These are phyloP conservation scores for Alternaria consortialis DNA, from an alignment of 2,329 filamentous ascomycete genomes.

Conservation along the genomic window DNA sequence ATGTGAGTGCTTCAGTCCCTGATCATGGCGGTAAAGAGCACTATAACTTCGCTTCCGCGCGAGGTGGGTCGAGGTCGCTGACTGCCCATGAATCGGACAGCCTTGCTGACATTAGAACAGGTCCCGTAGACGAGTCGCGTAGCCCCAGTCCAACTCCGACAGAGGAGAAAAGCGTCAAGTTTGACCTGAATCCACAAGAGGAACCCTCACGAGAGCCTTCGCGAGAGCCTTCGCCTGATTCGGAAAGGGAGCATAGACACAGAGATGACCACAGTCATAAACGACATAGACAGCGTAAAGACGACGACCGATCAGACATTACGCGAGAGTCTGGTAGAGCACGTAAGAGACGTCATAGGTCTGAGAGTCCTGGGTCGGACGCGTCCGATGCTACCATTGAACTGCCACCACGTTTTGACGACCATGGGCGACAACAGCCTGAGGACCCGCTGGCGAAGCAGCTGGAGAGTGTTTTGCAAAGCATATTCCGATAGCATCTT, in stretches of 20 bases:
- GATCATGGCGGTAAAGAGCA: conserved; percentile 39
- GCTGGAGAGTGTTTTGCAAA: conserved; percentile 46
- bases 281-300: conserved; percentile 20
- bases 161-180: conserved; percentile 50
- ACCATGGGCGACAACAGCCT: conserved; percentile 36
- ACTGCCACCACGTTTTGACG: conserved; percentile 49
- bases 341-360: conserved; percentile 31
- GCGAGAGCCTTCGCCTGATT: conserved; percentile 24
- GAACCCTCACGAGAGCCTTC: conserved; percentile 28
- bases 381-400: conserved; percentile 48
- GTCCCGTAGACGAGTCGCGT: conserved; percentile 34
- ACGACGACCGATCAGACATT: conserved; percentile 27
- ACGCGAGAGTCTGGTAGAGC: conserved; percentile 27
- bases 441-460: conserved; percentile 48
- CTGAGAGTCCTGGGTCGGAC: conserved; percentile 39
- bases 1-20: conserved; percentile 60
- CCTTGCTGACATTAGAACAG: conserved; percentile 23
- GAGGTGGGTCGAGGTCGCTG: conserved; percentile 48
- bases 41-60: conserved; percentile 29
- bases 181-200: conserved; percentile 47
- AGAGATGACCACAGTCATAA: conserved; percentile 11
- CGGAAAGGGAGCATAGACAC: conserved; percentile 8
- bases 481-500: conserved; percentile 38
- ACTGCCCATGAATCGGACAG: conserved; percentile 27
- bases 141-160: conserved; percentile 26